These are phyloP conservation scores for Gnomoniopsis sp. DNA, from an alignment of 2,329 filamentous ascomycete species.

Conservation along the genomic window DNA sequence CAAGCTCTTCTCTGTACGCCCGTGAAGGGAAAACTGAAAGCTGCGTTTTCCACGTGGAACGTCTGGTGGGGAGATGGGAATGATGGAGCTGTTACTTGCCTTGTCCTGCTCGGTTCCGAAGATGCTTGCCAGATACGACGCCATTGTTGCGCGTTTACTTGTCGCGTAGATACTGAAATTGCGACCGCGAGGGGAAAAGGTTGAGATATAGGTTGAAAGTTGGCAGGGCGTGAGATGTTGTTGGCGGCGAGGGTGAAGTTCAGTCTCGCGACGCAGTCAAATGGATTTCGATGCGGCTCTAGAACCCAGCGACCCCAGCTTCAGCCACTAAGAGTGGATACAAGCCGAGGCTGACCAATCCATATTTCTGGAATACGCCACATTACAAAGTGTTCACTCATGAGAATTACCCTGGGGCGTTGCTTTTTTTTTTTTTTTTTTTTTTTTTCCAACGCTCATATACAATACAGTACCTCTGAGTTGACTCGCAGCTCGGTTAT, in stretches of 20 bases:
- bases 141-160: conserved; percentile 55
- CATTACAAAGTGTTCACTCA: not conserved
- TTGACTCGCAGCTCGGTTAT: no score
- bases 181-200: not conserved
- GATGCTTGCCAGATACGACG: conserved; percentile 98
- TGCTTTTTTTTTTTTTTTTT: no score
- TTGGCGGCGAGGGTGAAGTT: conserved; percentile 14
- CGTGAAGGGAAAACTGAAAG: not conserved
- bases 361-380: not conserved
- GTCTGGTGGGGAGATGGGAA: conserved; percentile 17
- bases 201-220: not conserved
- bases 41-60: not conserved
- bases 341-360: not conserved
- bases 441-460: no score
- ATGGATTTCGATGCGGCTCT: not conserved
- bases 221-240: not conserved
- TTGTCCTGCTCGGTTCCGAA: conserved; percentile 99
- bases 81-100: conserved; percentile 20
- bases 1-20: not conserved
- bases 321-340: not conserved
- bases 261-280: not conserved
- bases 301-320: not conserved
- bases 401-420: not conserved
- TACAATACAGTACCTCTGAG: no score
- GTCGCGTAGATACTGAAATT: not conserved